Percentiles rank a stretch among this genome's conserved stretches.
Conservation (phyloP, 352 stramenopile genomes). For the Plasmopara muralis region DNA sequence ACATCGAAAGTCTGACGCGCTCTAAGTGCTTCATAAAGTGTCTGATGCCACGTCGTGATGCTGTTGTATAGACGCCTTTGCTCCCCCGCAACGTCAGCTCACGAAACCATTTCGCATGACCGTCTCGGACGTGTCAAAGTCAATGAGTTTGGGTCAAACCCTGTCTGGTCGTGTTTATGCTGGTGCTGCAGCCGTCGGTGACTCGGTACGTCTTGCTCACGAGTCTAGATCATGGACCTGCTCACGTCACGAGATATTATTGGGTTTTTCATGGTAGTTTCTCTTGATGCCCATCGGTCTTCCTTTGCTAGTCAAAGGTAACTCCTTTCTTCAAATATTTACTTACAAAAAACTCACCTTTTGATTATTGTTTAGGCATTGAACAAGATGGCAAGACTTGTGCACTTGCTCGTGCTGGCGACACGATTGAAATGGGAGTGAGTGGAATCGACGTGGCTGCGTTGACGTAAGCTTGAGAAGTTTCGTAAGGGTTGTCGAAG, state of each 20-base stretch:
- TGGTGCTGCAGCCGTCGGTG: slow-evolving; percentile 52
- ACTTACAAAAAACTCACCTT: neutral
- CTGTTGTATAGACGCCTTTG: slow-evolving; percentile 48
- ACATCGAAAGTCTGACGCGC: neutral
- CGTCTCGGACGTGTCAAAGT: slow-evolving; percentile 82
- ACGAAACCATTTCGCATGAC: slow-evolving; percentile 82
- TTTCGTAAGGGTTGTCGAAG: neutral
- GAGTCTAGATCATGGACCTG: neutral
- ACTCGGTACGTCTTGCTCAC: slow-evolving; percentile 39
- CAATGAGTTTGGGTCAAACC: slow-evolving; percentile 71
- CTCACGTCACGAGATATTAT: neutral
- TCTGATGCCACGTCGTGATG: neutral
- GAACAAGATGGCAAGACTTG: slow-evolving; percentile 66
- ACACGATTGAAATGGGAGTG: slow-evolving; percentile 76
- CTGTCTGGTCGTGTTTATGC: slow-evolving; percentile 84
- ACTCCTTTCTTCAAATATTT: neutral
- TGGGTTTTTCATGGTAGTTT: slow-evolving; percentile 26
- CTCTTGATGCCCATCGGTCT: slow-evolving; percentile 56
- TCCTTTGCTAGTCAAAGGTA: slow-evolving; percentile 46
- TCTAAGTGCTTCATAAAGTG: too few relatives aligned
- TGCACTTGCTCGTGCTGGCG: slow-evolving; percentile 57
- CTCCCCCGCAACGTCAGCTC: slow-evolving; percentile 69
- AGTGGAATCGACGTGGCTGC: slow-evolving; percentile 63
- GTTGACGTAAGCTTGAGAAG: slow-evolving; percentile 36
- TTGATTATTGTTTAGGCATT: slow-evolving; percentile 35